Conservation (phyloP, 1,284 basidiomycete genomes). For the Meira miltonrushii region DNA sequence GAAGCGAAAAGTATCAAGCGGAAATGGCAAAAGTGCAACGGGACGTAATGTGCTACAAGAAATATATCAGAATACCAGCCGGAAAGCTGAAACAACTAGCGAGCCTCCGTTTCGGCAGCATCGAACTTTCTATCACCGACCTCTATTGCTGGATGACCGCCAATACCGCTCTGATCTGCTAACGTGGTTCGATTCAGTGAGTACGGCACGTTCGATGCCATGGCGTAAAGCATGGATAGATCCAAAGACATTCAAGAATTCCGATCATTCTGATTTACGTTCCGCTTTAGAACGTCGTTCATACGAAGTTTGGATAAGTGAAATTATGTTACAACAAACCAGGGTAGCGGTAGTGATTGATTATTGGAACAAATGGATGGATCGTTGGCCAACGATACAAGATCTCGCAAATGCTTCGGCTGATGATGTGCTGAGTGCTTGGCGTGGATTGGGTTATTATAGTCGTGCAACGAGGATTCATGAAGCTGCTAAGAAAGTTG, state of each 20-base stretch:
- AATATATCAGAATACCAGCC: neutral
- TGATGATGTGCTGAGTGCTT: conserved; percentile 46
- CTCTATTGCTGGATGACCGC: conserved; percentile 21
- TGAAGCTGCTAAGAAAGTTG: conserved; percentile 39
- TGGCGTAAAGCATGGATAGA: conserved; percentile 67
- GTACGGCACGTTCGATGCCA: conserved; percentile 69
- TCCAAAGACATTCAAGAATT: conserved; percentile 9
- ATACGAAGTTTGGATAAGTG: conserved; percentile 74
- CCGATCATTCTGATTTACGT: conserved; percentile 32
- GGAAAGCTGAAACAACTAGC: neutral
- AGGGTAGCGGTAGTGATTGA: conserved; percentile 54
- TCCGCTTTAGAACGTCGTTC: conserved; percentile 54
- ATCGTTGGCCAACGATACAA: conserved; percentile 49
- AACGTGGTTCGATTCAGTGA: conserved; percentile 65
- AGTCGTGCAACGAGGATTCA: conserved; percentile 47
- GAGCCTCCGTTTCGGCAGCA: conserved; percentile 18
- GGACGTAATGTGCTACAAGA: neutral
- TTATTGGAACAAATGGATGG: conserved; percentile 48
- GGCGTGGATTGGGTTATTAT: conserved; percentile 50
- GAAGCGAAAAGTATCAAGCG: neutral
- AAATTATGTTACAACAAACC: conserved; percentile 97
- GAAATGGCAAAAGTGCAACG: neutral
- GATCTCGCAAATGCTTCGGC: conserved; percentile 66
- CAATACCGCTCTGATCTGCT: conserved; percentile 26
- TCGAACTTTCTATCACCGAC: conserved; percentile 26